Percentiles rank a stretch among this genome's conserved stretches.
Evolutionary conservation across 1,284 basidiomycete species (phyloP).

Genomic region (Sporisorium graminicola): DNA sequence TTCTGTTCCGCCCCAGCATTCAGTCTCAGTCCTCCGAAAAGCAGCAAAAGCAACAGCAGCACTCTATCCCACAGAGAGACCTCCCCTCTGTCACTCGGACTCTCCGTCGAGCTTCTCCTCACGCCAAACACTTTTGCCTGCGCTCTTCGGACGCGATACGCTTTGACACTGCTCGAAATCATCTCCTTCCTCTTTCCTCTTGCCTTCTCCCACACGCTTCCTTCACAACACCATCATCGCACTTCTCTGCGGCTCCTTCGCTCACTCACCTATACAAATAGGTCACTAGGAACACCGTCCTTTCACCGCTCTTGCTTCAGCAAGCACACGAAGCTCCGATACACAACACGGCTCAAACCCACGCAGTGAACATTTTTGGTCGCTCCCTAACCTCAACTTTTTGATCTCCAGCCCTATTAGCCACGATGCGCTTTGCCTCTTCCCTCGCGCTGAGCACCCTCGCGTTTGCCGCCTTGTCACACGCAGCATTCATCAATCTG

Average conservation of each 20-base stretch:
- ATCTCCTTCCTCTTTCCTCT: not conserved
- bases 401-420: not conserved
- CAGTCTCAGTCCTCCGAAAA: not conserved
- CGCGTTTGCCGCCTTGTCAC: not conserved
- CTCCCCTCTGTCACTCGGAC: not conserved
- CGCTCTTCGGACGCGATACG: not conserved
- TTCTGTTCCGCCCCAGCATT: not conserved
- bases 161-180: not conserved
- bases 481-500: conserved; percentile 9
- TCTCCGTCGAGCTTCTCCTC: not conserved
- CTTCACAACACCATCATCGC: not conserved
- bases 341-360: too few relatives aligned
- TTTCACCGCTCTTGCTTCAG: not conserved
- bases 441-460: not conserved
- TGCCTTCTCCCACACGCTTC: not conserved
- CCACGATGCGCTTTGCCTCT: conserved; percentile 8
- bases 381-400: conserved; percentile 8
- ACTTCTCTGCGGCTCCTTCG: conserved; percentile 2
- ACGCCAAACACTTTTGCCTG: not conserved
- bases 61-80: not conserved
- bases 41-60: not conserved
- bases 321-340: too few relatives aligned
- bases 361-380: too few relatives aligned
- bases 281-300: not conserved
- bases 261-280: not conserved